A percentile compares a stretch with the other conserved stretches of the same genome.
Evolutionary conservation across 1,284 basidiomycete species (phyloP).

Genomic region (Kwoniella shivajii): DNA sequence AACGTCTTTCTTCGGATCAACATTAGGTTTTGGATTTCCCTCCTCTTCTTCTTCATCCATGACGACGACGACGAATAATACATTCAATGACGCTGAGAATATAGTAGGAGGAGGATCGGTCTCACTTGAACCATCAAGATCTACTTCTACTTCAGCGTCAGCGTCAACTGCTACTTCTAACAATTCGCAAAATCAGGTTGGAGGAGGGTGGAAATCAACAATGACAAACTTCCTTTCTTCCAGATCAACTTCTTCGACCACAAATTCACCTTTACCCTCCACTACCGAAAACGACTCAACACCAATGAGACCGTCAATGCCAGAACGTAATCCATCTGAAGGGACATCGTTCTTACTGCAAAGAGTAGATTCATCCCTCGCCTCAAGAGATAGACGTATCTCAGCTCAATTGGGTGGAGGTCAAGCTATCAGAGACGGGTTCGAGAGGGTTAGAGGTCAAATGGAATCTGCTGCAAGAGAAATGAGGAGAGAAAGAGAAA

Average conservation of each 20-base stretch:
- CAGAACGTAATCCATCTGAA: constrained; percentile 1
- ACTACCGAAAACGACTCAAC: not conserved
- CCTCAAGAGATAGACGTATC: constrained; percentile 42
- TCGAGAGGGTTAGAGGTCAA: constrained; percentile 48
- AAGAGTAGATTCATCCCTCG: constrained; percentile 35
- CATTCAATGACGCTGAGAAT: too few relatives aligned
- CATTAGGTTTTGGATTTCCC: constrained; percentile 28
- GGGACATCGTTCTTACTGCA: constrained; percentile 25
- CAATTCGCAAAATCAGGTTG: not conserved
- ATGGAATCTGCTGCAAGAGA: constrained; percentile 53
- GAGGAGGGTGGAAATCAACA: constrained; percentile 38
- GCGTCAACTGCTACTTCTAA: not conserved
- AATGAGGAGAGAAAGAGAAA: constrained; percentile 60
- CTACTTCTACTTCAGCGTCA: constrained; percentile 5
- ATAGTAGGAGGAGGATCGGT: too few relatives aligned
- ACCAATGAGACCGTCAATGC: not conserved
- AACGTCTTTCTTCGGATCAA: constrained; percentile 30
- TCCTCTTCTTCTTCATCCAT: not conserved
- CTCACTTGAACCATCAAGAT: constrained; percentile 7
- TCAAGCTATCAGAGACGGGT: constrained; percentile 44
- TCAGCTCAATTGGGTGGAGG: constrained; percentile 41
- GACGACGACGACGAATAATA: too few relatives aligned
- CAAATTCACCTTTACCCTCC: constrained; percentile 3
- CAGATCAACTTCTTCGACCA: constrained; percentile 10
- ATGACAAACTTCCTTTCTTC: constrained; percentile 34